Evolutionary conservation across 495 filamentous ascomycete genomes (phyloP), one percentile per base, ranked within the genome.

Genomic region (Penicillium waksmanii): DNA sequence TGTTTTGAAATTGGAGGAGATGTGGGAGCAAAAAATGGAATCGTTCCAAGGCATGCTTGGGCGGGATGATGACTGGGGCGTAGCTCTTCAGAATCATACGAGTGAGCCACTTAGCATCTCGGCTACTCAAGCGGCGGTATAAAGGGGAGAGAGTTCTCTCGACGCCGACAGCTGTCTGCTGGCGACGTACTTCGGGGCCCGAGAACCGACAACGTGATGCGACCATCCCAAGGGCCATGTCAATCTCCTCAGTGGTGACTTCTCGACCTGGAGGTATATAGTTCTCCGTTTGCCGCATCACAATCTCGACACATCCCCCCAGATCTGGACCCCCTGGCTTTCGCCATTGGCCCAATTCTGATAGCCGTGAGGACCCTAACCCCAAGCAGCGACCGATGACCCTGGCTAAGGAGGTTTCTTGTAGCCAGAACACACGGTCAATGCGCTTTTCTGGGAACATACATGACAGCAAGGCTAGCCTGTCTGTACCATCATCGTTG

Each of bases 101-200:
- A 0, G 90, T 92, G 11, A 97, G 80, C 93, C 93, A 97, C 74
- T 97, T 97, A 0, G 87, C 90, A 67, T 96, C 89, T 40, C 83
- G 79, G 15, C 88, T 84, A 44, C 82, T 80, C 27, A 92, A 59
- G 12, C 84, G 79, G 43, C 71, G 80, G 69, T 89, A 91, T 0
- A 92, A 65, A 27, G 70, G 66, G 17, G 77, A 76, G 1, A 92
- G 66, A 9, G 78, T 62, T 9, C 73, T 66, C 19, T 86, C 83
- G 9, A 78, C 69, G 40, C 81, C 72, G 0, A 70, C 67, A 13
- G 71, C 70, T 10, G 73, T 56, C 19, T 72, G 77, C 17, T 80
- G 77, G 23, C 73, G 80, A 42, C 84, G 81, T 21, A 93, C 80
- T 11, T 76, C 73, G 12, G 85, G 85, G 3, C 84, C 88, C 40